phyloP scores from a whole-genome alignment of 2,329 filamentous ascomycete genomes.

The Thielaviopsis musarum region DNA sequence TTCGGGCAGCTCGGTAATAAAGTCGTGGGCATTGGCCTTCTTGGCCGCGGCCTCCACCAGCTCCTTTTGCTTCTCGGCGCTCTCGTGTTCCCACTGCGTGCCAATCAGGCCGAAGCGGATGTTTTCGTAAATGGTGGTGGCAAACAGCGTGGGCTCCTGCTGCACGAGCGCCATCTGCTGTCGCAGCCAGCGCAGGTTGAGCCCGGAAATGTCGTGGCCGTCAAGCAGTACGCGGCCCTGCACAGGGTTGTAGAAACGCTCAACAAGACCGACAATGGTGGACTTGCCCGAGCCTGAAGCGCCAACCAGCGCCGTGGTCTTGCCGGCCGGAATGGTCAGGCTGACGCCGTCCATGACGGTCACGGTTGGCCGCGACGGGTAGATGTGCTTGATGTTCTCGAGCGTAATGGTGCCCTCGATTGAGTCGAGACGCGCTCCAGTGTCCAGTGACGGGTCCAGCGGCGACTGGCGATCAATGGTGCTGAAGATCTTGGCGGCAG shows the following conservation, averaged over 20 bases:
- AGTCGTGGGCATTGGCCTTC: constrained; percentile 89
- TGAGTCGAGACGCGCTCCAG: constrained; percentile 55
- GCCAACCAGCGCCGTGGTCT: constrained; percentile 84
- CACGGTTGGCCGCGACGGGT: constrained; percentile 83
- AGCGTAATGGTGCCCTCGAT: constrained; percentile 69
- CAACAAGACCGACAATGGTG: constrained; percentile 82
- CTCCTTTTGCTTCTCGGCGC: constrained; percentile 49
- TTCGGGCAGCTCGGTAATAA: constrained; percentile 65
- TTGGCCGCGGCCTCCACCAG: constrained; percentile 67
- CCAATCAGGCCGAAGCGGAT: constrained; percentile 85
- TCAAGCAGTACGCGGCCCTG: constrained; percentile 65
- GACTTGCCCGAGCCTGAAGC: constrained; percentile 90
- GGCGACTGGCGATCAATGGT: constrained; percentile 83
- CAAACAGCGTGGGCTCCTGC: constrained; percentile 84
- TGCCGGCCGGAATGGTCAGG: constrained; percentile 68
- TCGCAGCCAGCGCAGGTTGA: constrained; percentile 82
- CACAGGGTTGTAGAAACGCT: constrained; percentile 87
- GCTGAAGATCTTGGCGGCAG: constrained; percentile 79
- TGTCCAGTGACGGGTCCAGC: constrained; percentile 54
- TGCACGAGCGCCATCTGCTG: constrained; percentile 86
- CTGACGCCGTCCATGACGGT: constrained; percentile 73
- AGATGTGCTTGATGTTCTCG: constrained; percentile 75
- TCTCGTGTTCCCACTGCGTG: constrained; percentile 53
- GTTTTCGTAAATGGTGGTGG: constrained; percentile 75
- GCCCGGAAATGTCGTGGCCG: constrained; percentile 58